Evolutionary conservation across 2,329 filamentous ascomycete genomes (phyloP).

Genomic region (Cytospora mali): DNA sequence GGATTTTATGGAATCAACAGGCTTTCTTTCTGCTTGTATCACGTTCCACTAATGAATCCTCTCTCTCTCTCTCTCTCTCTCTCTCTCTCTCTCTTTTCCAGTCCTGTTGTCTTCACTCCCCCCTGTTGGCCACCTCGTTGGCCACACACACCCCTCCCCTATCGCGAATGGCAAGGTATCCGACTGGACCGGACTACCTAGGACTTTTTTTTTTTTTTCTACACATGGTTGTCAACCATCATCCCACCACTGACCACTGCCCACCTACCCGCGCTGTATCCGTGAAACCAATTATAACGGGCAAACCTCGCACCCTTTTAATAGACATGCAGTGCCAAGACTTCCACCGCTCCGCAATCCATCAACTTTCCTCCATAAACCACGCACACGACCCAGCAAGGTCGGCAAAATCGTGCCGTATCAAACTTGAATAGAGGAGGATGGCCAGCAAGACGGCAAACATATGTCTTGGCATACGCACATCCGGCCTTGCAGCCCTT

Average conservation of each 20-base stretch:
- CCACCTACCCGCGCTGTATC: background rate
- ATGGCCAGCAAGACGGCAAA: background rate
- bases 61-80: too few relatives aligned
- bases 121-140: background rate
- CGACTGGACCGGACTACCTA: too few relatives aligned
- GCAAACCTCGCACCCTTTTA: background rate
- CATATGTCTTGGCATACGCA: background rate
- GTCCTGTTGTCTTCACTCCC: background rate
- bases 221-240: too few relatives aligned
- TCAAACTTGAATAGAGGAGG: background rate
- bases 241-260: too few relatives aligned
- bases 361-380: background rate
- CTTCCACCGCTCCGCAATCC: slow-evolving; percentile 7
- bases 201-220: too few relatives aligned
- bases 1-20: too few relatives aligned
- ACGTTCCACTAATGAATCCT: background rate
- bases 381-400: background rate
- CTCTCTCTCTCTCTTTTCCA: too few relatives aligned
- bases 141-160: too few relatives aligned
- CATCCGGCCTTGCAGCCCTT: background rate
- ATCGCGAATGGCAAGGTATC: too few relatives aligned
- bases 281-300: background rate
- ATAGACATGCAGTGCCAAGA: slow-evolving; percentile 19
- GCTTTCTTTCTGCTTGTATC: too few relatives aligned
- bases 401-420: slow-evolving; percentile 9